These are phyloP conservation scores for Striga asiatica DNA, from an alignment of 257 asterid genomes.

Conservation along the genomic window DNA sequence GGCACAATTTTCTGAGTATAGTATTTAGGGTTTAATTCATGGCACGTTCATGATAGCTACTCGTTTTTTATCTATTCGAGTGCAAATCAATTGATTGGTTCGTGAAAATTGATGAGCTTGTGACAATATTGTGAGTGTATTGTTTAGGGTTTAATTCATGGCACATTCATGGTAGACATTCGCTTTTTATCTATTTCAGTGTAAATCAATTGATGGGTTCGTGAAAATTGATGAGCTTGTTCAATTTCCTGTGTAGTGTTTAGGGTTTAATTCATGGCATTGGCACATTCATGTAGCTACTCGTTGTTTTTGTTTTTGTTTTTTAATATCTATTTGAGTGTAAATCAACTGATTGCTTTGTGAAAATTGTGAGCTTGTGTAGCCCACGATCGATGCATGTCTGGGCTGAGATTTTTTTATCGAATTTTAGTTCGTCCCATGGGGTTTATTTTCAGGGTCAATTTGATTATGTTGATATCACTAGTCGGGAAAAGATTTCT, in stretches of 20 bases:
- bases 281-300: too few relatives aligned
- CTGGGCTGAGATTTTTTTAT: neutral
- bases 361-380: too few relatives aligned
- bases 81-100: neutral
- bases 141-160: neutral
- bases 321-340: neutral
- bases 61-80: neutral
- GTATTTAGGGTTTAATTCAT: neutral
- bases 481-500: too few relatives aligned
- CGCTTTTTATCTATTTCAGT: neutral
- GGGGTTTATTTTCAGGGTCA: too few relatives aligned
- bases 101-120: neutral
- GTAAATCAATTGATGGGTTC: neutral
- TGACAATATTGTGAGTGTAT: neutral
- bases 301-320: too few relatives aligned
- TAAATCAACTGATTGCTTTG: neutral
- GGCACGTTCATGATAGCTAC: too few relatives aligned
- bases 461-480: too few relatives aligned
- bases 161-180: too few relatives aligned
- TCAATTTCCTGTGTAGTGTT: neutral
- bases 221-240: neutral
- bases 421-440: neutral
- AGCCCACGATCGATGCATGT: conserved; percentile 9
- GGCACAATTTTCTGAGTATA: too few relatives aligned
- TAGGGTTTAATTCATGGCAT: neutral